These are phyloP conservation scores for Vigna trinervia DNA, from an alignment of 306 rosid species.

Conservation along the genomic window DNA sequence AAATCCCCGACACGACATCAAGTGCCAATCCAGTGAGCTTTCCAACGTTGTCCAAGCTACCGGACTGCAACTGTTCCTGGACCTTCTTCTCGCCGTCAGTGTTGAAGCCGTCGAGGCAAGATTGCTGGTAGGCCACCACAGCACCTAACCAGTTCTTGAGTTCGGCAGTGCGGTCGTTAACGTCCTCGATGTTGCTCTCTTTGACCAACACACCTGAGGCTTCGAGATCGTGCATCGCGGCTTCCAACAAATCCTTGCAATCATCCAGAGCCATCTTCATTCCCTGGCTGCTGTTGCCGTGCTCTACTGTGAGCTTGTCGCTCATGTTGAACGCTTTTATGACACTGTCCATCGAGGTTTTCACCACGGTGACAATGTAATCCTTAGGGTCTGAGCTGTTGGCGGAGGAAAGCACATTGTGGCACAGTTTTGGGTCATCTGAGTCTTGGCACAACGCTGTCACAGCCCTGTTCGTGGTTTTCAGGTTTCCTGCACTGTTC, in stretches of 20 bases:
- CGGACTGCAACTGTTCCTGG: not conserved
- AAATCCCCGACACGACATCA: conserved; percentile 56
- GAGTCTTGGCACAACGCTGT: conserved; percentile 43
- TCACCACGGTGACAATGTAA: conserved; percentile 44
- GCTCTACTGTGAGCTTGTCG: conserved; percentile 41
- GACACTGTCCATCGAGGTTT: conserved; percentile 45
- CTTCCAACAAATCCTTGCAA: conserved; percentile 65
- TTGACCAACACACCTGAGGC: conserved; percentile 27
- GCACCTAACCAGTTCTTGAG: conserved; percentile 70
- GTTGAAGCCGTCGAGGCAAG: conserved; percentile 62
- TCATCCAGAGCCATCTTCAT: conserved; percentile 62
- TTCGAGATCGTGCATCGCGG: conserved; percentile 53
- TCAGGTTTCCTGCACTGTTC: not conserved
- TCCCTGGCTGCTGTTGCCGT: not conserved
- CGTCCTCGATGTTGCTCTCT: conserved; percentile 20
- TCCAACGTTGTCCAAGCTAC: conserved; percentile 41
- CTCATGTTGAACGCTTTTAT: conserved; percentile 58
- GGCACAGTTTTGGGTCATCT: conserved; percentile 49
- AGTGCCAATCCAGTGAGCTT: conserved; percentile 62
- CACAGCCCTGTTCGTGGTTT: conserved; percentile 45
- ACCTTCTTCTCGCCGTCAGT: conserved; percentile 43
- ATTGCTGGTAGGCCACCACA: conserved; percentile 57
- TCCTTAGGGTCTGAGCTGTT: conserved; percentile 50
- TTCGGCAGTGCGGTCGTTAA: conserved; percentile 39
- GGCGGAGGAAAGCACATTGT: conserved; percentile 27